These are phyloP conservation scores for Plenodomus biglobosus DNA, from an alignment of 2,329 filamentous ascomycete genomes.

Conservation along the genomic window DNA sequence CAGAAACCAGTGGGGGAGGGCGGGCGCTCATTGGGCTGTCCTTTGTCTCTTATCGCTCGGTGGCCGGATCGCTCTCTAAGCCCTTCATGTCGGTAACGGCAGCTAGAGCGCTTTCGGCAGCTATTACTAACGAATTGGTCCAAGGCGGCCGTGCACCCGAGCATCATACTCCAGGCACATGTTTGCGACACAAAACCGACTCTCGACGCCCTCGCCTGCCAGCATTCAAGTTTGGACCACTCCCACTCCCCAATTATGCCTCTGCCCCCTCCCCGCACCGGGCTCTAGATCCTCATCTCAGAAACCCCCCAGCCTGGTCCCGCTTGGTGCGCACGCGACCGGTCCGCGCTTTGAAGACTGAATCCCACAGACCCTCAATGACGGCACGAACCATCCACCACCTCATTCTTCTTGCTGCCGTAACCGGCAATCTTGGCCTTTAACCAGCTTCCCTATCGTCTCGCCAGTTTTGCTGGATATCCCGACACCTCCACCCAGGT, in stretches of 20 bases:
- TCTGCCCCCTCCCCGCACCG: conserved; percentile 20
- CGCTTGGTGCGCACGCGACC: conserved; percentile 15
- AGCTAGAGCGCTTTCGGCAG: conserved; percentile 13
- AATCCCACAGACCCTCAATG: conserved; percentile 41
- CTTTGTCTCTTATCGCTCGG: conserved; percentile 33
- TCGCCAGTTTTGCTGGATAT: conserved; percentile 12
- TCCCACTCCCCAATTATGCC: conserved; percentile 25
- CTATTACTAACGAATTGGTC: background rate
- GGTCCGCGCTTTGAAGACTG: conserved; percentile 9
- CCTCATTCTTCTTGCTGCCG: conserved; percentile 47
- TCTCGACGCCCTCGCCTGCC: conserved; percentile 23
- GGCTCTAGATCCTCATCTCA: conserved; percentile 25
- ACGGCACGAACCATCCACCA: conserved; percentile 47
- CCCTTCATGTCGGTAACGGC: conserved; percentile 10
- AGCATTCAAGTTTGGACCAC: conserved; percentile 13
- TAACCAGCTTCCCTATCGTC: conserved; percentile 16
- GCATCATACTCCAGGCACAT: conserved; percentile 33
- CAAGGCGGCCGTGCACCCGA: conserved; percentile 7
- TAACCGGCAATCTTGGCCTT: conserved; percentile 43
- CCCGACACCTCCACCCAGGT: background rate
- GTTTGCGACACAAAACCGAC: conserved; percentile 38
- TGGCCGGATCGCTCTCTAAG: conserved; percentile 5
- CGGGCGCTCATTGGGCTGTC: conserved; percentile 24
- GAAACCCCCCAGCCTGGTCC: conserved; percentile 14
- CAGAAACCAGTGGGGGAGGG: conserved; percentile 27